These are phyloP conservation scores for Anisodus acutangulus DNA, from an alignment of 257 asterid genomes.

Conservation along the genomic window DNA sequence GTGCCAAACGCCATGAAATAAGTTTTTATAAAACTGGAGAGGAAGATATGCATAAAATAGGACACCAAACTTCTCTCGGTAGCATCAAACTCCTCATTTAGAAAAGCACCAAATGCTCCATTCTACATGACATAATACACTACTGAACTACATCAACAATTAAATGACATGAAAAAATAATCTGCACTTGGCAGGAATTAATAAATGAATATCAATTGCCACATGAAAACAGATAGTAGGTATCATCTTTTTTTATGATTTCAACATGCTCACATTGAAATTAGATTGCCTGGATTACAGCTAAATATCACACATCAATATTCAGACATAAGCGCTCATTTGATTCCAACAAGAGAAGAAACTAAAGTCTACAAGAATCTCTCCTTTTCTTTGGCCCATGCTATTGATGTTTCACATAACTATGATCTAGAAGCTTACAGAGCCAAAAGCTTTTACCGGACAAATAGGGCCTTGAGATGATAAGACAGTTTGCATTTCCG, in stretches of 20 bases:
- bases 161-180: not conserved
- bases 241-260: not conserved
- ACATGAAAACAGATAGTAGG: not conserved
- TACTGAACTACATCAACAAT: conserved; percentile 11
- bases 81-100: not conserved
- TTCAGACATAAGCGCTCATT: not conserved
- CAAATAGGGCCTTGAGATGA: conserved; percentile 96
- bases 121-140: not conserved
- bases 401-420: not conserved
- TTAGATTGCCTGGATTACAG: conserved; percentile 2
- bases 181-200: not conserved
- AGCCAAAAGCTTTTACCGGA: conserved; percentile 63
- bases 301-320: not conserved
- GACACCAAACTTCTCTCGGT: conserved; percentile 5
- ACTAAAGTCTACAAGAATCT: conserved; percentile 1
- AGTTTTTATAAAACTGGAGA: conserved; percentile 10
- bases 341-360: conserved; percentile 16
- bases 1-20: not conserved
- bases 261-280: not conserved
- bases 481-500: conserved; percentile 88
- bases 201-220: not conserved
- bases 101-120: not conserved
- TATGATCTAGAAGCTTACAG: conserved; percentile 22
- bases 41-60: conserved; percentile 9
- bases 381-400: not conserved